Conservation (phyloP, 495 filamentous ascomycete species). For the Xylaria castorea region DNA sequence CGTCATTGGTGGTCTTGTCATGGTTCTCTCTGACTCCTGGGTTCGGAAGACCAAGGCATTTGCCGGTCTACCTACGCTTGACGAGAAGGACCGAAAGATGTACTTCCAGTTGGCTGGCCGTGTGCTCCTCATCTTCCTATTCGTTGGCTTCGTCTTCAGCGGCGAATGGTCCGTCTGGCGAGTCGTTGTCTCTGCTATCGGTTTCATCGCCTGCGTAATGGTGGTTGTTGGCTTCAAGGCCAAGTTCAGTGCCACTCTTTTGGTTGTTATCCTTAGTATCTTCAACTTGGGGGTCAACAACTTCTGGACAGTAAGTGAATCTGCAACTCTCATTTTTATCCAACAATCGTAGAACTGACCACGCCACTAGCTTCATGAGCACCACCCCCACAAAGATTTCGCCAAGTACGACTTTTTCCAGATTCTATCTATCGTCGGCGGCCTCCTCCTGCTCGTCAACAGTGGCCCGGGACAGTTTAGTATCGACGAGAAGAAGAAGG, state of each 20-base stretch:
- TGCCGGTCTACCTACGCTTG: constrained; percentile 88
- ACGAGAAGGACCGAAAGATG: constrained; percentile 99
- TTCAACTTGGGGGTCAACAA: constrained; percentile 99
- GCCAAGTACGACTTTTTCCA: constrained; percentile 99
- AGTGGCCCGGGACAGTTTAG: constrained; percentile 97
- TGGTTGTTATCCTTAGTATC: constrained; percentile 92
- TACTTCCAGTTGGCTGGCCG: constrained; percentile 98
- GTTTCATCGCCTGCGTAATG: constrained; percentile 94
- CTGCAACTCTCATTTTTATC: neutral
- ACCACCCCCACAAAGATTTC: constrained; percentile 99
- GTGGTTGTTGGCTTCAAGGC: constrained; percentile 99
- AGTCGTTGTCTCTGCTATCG: constrained; percentile 79
- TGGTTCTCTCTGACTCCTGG: constrained; percentile 98
- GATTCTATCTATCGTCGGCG: constrained; percentile 97
- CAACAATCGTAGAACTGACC: neutral
- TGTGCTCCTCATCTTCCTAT: constrained; percentile 96
- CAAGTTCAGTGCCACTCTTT: constrained; percentile 93
- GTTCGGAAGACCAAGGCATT: constrained; percentile 97
- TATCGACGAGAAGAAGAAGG: constrained; percentile 99
- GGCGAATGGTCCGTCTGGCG: constrained; percentile 90
- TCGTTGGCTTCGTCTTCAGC: constrained; percentile 93
- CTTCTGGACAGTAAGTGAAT: constrained; percentile 93
- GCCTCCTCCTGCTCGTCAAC: constrained; percentile 93
- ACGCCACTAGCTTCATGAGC: constrained; percentile 81
- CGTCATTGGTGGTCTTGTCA: constrained; percentile 93